Evolutionary conservation across 345 rosid species (phyloP).

Genomic region (Salix koriyanagi): DNA sequence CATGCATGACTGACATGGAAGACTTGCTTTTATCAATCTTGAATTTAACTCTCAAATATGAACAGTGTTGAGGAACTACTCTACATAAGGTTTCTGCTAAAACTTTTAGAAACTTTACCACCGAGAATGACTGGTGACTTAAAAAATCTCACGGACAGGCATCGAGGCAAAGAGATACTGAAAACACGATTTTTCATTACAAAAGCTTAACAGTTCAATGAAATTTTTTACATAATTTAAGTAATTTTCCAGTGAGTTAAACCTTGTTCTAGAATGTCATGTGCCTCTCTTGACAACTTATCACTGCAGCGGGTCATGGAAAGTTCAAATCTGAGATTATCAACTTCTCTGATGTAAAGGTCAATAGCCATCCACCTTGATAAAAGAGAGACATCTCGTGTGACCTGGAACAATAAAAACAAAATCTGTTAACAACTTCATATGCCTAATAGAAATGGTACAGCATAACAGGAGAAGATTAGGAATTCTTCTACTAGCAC

Average conservation of each 20-base stretch:
- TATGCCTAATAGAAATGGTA: conserved; percentile 3
- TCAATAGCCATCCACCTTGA: conserved; percentile 99
- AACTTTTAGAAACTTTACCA: background rate
- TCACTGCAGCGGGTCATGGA: conserved; percentile 77
- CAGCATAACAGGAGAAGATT: background rate
- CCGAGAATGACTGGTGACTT: background rate
- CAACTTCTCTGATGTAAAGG: conserved; percentile 81
- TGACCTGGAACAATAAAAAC: conserved; percentile 56
- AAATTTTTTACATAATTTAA: background rate
- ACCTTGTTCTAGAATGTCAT: conserved; percentile 84
- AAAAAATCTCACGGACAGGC: background rate
- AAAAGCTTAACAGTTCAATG: background rate
- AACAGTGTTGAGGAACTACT: background rate
- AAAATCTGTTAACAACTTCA: conserved; percentile 11
- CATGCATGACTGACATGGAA: background rate
- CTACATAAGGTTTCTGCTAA: background rate
- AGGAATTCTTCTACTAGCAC: background rate
- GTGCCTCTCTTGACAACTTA: conserved; percentile 59
- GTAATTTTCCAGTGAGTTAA: conserved; percentile 9
- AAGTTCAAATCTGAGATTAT: conserved; percentile 87
- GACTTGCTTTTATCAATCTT: background rate
- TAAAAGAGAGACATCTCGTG: conserved; percentile 84
- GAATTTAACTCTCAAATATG: background rate
- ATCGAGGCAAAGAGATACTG: background rate
- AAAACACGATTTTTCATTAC: background rate